Conservation (phyloP, 2,329 filamentous ascomycete genomes). For the Fusarium concolor region DNA sequence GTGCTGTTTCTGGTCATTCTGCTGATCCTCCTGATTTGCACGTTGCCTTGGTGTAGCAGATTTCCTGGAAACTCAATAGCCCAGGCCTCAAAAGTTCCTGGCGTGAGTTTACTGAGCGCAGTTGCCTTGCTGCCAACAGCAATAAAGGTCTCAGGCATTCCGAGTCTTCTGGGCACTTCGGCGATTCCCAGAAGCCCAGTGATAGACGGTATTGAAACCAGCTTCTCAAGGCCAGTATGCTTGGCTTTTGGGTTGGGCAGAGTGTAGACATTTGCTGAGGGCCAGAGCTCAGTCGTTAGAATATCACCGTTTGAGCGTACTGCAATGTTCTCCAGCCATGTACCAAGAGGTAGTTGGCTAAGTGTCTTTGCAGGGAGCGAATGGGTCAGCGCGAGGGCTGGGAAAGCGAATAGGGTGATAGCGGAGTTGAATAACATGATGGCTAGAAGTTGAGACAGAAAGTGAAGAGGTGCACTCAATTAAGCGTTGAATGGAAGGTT, state of each 20-base stretch:
- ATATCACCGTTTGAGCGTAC: slow-evolving; percentile 1
- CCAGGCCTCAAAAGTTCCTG: slow-evolving; percentile 19
- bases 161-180: neutral
- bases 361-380: neutral
- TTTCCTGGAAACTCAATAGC: neutral
- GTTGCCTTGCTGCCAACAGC: slow-evolving; percentile 16
- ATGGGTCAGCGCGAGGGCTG: neutral
- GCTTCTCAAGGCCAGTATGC: neutral
- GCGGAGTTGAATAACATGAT: neutral
- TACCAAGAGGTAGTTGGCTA: neutral
- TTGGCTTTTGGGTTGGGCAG: neutral
- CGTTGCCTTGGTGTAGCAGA: neutral
- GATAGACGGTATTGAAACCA: neutral
- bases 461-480: neutral
- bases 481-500: too few relatives aligned
- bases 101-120: neutral
- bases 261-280: neutral
- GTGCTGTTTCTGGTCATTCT: slow-evolving; percentile 9
- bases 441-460: neutral
- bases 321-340: neutral
- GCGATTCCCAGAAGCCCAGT: slow-evolving; percentile 8
- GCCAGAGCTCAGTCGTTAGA: slow-evolving; percentile 9
- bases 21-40: slow-evolving; percentile 6
- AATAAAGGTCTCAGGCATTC: slow-evolving; percentile 7
- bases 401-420: neutral